phyloP scores from a whole-genome alignment of 495 filamentous ascomycete species.

The Penicillium canescens region DNA sequence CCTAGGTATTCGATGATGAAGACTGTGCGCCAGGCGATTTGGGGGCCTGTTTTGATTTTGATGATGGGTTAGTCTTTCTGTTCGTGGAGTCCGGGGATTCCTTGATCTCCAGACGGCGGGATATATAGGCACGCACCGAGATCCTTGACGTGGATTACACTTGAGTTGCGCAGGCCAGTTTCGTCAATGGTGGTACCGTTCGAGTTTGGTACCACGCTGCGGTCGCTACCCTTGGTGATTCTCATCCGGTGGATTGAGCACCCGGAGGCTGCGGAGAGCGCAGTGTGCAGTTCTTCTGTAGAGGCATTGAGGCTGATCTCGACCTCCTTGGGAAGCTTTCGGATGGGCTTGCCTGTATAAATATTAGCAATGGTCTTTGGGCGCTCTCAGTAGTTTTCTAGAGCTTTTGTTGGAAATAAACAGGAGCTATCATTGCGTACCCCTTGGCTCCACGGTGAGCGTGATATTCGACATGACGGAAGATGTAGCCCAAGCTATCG shows the following conservation, averaged over 20 bases:
- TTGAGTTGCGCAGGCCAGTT: constrained; percentile 64
- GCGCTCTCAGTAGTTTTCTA: not conserved
- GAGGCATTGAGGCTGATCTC: constrained; percentile 59
- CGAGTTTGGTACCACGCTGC: constrained; percentile 66
- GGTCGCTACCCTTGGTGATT: constrained; percentile 71
- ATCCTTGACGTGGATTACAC: constrained; percentile 87
- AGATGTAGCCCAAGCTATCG: not conserved
- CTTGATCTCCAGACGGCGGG: not conserved
- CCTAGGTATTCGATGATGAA: constrained; percentile 94
- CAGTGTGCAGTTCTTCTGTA: constrained; percentile 62
- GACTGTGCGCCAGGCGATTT: constrained; percentile 91
- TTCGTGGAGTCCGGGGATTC: not conserved
- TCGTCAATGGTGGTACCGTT: constrained; percentile 63
- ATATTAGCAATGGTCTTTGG: constrained; percentile 2
- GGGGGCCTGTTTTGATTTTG: constrained; percentile 60
- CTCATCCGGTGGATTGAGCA: constrained; percentile 62
- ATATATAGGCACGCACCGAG: constrained; percentile 60
- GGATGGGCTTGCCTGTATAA: constrained; percentile 59
- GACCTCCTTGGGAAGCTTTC: constrained; percentile 67
- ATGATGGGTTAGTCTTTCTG: constrained; percentile 10
- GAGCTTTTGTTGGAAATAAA: constrained; percentile 2
- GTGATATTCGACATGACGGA: constrained; percentile 35
- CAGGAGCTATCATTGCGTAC: constrained; percentile 25
- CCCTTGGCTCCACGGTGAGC: constrained; percentile 40
- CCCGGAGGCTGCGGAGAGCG: constrained; percentile 53